Evolutionary conservation across 805 yeast species (phyloP).

Genomic region (Hanseniaspora meyeri): DNA sequence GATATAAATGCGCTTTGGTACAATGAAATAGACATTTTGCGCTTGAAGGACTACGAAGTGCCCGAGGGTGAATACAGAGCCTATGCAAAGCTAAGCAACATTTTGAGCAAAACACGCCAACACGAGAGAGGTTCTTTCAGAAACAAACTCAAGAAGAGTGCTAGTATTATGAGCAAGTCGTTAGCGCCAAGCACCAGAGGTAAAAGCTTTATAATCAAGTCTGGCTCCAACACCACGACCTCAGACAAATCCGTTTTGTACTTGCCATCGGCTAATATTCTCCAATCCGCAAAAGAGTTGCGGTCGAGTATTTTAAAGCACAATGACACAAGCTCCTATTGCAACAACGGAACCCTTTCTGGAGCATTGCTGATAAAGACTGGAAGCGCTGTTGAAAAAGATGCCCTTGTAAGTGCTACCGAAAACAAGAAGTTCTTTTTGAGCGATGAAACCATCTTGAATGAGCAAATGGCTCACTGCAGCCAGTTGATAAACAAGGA

Average conservation of each 20-base stretch:
- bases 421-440: not conserved
- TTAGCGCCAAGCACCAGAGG: not conserved
- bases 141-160: not conserved
- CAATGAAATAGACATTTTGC: slow-evolving; percentile 1
- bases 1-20: not conserved
- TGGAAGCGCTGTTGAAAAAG: not conserved
- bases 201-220: not conserved
- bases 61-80: not conserved
- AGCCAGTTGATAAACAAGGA: not conserved
- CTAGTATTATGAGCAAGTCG: not conserved
- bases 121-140: not conserved
- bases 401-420: not conserved
- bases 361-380: not conserved
- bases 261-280: not conserved
- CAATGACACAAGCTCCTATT: not conserved
- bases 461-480: not conserved
- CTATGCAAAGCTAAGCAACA: not conserved
- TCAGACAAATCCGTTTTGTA: slow-evolving; percentile 1
- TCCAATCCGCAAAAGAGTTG: not conserved
- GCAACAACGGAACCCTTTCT: not conserved
- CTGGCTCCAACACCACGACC: not conserved
- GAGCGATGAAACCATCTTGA: slow-evolving; percentile 4
- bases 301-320: not conserved
- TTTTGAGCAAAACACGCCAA: not conserved
- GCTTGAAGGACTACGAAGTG: not conserved